These are phyloP conservation scores for Dorcoceras hygrometricum DNA, from an alignment of 257 asterid genomes.

Conservation along the genomic window DNA sequence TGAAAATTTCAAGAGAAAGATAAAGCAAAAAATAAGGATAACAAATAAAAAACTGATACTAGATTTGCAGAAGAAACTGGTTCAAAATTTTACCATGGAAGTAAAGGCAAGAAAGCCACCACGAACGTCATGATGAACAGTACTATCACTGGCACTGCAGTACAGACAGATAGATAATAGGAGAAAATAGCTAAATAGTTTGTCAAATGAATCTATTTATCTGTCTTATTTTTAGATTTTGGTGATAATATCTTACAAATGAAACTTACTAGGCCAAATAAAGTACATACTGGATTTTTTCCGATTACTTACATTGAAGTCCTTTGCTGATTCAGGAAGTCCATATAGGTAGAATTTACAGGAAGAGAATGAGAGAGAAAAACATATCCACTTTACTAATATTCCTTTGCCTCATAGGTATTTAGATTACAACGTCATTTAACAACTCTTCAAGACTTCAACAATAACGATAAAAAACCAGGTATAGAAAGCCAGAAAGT, in stretches of 20 bases:
- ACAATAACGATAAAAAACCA: slow-evolving; percentile 17
- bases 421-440: neutral
- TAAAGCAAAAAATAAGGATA: slow-evolving; percentile 20
- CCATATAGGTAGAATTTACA: neutral
- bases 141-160: slow-evolving; percentile 67
- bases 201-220: neutral
- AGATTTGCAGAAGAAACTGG: slow-evolving; percentile 16
- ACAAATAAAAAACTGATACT: slow-evolving; percentile 3
- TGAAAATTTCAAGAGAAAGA: slow-evolving; percentile 2
- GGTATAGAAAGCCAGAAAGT: slow-evolving; percentile 10
- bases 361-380: slow-evolving; percentile 11
- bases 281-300: neutral
- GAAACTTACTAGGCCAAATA: too few relatives aligned
- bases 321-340: neutral
- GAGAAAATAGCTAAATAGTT: slow-evolving; percentile 11
- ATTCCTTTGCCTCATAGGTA: slow-evolving; percentile 7
- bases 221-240: slow-evolving; percentile 9
- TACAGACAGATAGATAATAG: slow-evolving; percentile 18
- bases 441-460: slow-evolving; percentile 5
- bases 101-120: slow-evolving; percentile 94
- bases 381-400: slow-evolving; percentile 2
- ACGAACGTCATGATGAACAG: slow-evolving; percentile 67
- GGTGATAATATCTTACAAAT: too few relatives aligned
- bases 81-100: slow-evolving; percentile 40
- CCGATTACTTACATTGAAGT: too few relatives aligned